phyloP scores from a whole-genome alignment of 2,329 filamentous ascomycete species.

The Paraphoma chrysanthemicola region DNA sequence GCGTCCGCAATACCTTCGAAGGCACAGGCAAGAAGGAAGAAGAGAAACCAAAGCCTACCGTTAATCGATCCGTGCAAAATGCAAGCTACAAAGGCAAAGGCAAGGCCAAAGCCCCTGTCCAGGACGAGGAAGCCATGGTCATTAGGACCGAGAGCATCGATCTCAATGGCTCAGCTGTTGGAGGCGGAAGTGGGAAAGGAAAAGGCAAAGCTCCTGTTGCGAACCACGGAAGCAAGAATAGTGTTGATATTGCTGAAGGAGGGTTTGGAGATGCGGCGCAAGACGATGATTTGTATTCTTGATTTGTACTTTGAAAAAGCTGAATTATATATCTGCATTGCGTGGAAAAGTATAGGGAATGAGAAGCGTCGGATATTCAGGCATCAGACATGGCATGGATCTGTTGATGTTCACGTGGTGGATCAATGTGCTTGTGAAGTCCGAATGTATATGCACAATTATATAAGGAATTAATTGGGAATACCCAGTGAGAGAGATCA shows the following conservation, averaged over 20 bases:
- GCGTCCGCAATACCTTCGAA: conserved; percentile 84
- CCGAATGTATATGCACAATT: too few species aligned
- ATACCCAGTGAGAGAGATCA: too few species aligned
- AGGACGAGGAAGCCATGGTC: conserved; percentile 51
- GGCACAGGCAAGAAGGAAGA: conserved; percentile 59
- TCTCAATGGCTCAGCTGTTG: conserved; percentile 32
- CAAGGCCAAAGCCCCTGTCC: conserved; percentile 25
- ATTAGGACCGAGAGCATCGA: conserved; percentile 50
- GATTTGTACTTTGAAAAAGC: neutral
- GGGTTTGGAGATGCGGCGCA: conserved; percentile 50
- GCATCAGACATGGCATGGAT: too few species aligned
- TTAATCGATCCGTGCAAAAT: neutral
- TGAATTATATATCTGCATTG: neutral
- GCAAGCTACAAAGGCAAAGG: conserved; percentile 33
- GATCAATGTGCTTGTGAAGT: too few species aligned
- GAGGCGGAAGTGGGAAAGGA: conserved; percentile 28
- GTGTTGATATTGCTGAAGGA: conserved; percentile 43
- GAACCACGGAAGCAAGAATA: conserved; percentile 41
- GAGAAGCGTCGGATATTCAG: too few species aligned
- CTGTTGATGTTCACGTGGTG: too few species aligned
- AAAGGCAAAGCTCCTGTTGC: conserved; percentile 45
- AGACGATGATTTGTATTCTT: conserved; percentile 53
- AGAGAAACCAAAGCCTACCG: conserved; percentile 20
- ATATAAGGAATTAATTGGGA: too few species aligned
- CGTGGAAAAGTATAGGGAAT: neutral